phyloP scores from a whole-genome alignment of 2,329 filamentous ascomycete species.

The Hymenoscyphus fructigenus region DNA sequence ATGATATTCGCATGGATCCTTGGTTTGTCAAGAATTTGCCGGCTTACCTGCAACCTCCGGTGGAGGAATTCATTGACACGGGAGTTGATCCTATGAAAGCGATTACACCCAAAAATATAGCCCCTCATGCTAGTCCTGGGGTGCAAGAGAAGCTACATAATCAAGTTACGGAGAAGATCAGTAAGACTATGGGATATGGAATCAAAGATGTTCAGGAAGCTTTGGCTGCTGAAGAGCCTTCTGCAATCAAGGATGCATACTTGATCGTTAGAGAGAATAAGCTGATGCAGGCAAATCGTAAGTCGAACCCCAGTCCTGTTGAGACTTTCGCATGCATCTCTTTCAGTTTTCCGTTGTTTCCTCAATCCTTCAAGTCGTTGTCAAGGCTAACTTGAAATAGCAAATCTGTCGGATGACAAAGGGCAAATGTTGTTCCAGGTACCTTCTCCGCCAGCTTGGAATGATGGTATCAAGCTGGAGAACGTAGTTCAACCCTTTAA shows the following conservation, averaged over 20 bases:
- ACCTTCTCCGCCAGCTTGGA: constrained; percentile 55
- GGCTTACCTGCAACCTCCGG: constrained; percentile 79
- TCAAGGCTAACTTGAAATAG: constrained; percentile 26
- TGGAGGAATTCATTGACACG: constrained; percentile 90
- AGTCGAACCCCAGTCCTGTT: constrained; percentile 42
- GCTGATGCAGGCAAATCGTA: constrained; percentile 91
- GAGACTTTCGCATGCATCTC: not conserved
- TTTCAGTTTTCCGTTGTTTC: not conserved
- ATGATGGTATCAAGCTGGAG: constrained; percentile 35
- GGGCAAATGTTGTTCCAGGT: constrained; percentile 48
- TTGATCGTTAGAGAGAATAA: constrained; percentile 98
- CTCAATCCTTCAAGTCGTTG: not conserved
- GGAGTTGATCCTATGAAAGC: constrained; percentile 92
- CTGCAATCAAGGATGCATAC: constrained; percentile 98
- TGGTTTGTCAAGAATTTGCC: constrained; percentile 92
- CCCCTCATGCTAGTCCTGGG: constrained; percentile 72
- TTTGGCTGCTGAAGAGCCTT: constrained; percentile 86
- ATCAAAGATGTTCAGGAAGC: constrained; percentile 95
- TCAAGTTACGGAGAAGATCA: constrained; percentile 90
- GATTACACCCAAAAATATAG: constrained; percentile 79
- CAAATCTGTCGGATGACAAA: constrained; percentile 36
- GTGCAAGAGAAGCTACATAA: constrained; percentile 89
- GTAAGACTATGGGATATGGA: constrained; percentile 96
- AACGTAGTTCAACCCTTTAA: constrained; percentile 22
- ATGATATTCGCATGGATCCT: constrained; percentile 87